Evolutionary conservation across 371 early-diverging fungal species (phyloP).

Genomic region (Mucor velutinosus): DNA sequence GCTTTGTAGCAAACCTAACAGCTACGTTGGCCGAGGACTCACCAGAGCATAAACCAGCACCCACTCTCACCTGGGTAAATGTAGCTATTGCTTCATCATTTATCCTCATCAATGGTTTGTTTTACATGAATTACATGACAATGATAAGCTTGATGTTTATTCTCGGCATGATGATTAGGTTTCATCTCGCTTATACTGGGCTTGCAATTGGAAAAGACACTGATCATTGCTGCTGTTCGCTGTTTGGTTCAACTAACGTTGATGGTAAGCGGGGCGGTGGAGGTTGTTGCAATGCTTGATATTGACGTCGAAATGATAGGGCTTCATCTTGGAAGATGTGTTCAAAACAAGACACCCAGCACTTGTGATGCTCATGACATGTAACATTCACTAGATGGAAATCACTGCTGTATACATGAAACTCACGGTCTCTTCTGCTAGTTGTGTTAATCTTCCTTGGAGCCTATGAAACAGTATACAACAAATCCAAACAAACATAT

Average conservation of each 20-base stretch:
- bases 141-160: not conserved
- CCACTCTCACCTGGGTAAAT: conserved; percentile 34
- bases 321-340: conserved; percentile 63
- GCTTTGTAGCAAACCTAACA: not conserved
- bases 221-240: conserved; percentile 63
- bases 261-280: conserved; percentile 44
- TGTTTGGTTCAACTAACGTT: conserved; percentile 68
- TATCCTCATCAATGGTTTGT: conserved; percentile 46
- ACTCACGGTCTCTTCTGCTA: not conserved
- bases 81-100: conserved; percentile 52
- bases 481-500: conserved; percentile 57
- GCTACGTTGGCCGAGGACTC: not conserved
- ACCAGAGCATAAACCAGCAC: conserved; percentile 5
- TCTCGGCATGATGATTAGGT: conserved; percentile 31
- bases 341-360: conserved; percentile 63
- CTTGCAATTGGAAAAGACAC: conserved; percentile 59
- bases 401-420: too few species aligned
- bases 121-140: not conserved
- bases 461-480: conserved; percentile 64
- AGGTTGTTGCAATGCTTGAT: not conserved
- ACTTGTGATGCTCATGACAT: conserved; percentile 62
- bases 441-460: conserved; percentile 53
- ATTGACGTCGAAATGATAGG: conserved; percentile 30
- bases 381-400: conserved; percentile 28
- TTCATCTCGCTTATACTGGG: conserved; percentile 59